Percentiles rank a stretch among this genome's conserved stretches.
phyloP scores from a whole-genome alignment of 495 filamentous ascomycete genomes.

The Penicillium diatomitis region DNA sequence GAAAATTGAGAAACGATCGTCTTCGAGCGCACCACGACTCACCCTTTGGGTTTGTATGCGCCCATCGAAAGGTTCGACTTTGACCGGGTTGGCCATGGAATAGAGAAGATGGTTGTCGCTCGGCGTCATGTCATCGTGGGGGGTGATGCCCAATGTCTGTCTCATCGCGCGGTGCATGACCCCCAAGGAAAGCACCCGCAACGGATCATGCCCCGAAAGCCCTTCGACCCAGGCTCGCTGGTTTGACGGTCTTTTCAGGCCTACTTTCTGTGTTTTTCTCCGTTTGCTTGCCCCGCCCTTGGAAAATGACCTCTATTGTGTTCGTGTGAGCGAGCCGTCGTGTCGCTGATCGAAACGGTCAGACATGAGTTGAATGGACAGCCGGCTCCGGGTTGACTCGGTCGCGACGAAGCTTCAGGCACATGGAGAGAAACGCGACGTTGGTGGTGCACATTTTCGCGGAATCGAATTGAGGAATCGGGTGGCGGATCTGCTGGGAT shows the following conservation, averaged over 20 bases:
- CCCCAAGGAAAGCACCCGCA: slow-evolving; percentile 1
- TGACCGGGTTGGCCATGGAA: not conserved
- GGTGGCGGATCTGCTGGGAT: no score
- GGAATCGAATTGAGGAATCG: no score
- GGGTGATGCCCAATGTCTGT: slow-evolving; percentile 8
- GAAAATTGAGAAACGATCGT: not conserved
- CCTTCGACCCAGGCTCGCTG: no score
- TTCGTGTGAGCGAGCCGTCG: no score
- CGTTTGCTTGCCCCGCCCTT: no score
- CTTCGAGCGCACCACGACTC: not conserved
- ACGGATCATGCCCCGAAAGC: slow-evolving; percentile 7
- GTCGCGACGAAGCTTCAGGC: no score
- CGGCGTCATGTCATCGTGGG: slow-evolving; percentile 3
- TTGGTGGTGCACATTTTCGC: no score
- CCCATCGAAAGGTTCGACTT: not conserved
- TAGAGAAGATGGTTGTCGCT: slow-evolving; percentile 4
- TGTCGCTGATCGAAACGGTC: not conserved
- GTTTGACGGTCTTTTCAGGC: no score
- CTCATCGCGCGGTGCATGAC: slow-evolving; percentile 14
- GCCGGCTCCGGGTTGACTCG: not conserved
- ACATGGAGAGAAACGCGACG: no score
- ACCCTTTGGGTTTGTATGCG: slow-evolving; percentile 12
- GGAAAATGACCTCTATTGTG: no score
- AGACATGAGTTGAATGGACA: not conserved
- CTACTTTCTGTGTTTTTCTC: no score